Base-by-base conservation (phyloP, 768 basidiomycete genomes). In the Mycena indigotica region DNA sequence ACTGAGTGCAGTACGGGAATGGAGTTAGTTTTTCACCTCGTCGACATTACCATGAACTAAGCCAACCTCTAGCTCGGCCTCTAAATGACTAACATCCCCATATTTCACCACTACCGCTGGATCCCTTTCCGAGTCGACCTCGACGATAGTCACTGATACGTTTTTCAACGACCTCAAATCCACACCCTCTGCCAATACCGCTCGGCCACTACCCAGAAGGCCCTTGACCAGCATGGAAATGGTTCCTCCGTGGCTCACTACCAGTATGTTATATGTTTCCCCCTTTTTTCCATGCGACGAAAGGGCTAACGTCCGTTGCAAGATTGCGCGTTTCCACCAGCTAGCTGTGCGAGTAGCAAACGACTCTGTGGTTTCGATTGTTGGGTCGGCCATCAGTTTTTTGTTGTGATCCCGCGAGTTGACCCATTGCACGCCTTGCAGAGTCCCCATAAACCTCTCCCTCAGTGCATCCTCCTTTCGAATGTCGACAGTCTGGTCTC, bases 211-310 rank as follows among this genome's bases (percentile, higher is more conserved):
- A 21, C 72, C 70, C n/a, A 81, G 61, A 65, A 90, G 65, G 38
- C 67, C 71, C 19, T 74, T 73, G 56, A 87, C 73, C 53, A 91
- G 74, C 26, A 75, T 73, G 19, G 72, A 70, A 57, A 91, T 88
- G 64, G 82, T 78, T 0, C 82, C 88, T 2, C 88, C 88, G 55
- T 93, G 90, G 39, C 84, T 82, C 57, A 84, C 81, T 13, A 86
- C 79, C 28, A 93, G 76, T 44, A 89, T 74, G 56, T 78, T 70
- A 52, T 70, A 67, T 30, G 78, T 69, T 19, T 64, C 21, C 56
- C 25, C 44, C 49, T 50, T 50, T 30, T 56, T 10, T 60, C 65
- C 53, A 56, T 58, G 61, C 28, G 62, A 55, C 30, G 68, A 60
- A 52, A 69, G 55, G 50, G 64, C 60, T 17, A 65, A 60, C 3